Conservation (phyloP, 768 basidiomycete genomes). For the Rhizopogon vesiculosus region DNA sequence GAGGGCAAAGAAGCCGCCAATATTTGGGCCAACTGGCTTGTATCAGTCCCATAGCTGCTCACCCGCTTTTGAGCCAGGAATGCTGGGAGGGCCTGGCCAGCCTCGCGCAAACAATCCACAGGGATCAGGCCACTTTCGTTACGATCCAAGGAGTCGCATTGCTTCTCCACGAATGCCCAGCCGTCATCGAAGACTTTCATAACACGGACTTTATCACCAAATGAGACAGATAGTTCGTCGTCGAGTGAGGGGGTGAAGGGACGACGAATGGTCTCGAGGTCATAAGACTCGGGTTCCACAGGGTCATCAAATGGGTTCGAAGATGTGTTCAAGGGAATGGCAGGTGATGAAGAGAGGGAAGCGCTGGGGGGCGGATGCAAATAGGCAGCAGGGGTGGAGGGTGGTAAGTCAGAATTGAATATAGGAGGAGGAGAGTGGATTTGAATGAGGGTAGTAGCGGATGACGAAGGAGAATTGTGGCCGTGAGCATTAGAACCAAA, state of each 20-base stretch:
- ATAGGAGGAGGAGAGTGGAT: constrained; percentile 12
- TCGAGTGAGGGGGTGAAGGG: constrained; percentile 51
- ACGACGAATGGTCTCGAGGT: constrained; percentile 46
- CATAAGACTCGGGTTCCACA: constrained; percentile 26
- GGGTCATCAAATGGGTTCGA: constrained; percentile 33
- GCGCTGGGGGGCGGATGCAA: constrained; percentile 1
- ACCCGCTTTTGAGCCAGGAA: constrained; percentile 48
- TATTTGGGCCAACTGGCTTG: background rate
- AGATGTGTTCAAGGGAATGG: background rate
- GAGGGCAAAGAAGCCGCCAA: background rate
- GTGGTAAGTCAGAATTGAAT: constrained; percentile 7
- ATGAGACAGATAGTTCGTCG: constrained; percentile 54
- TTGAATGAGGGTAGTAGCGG: constrained; percentile 15
- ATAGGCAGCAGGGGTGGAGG: constrained; percentile 6
- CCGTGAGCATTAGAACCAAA: background rate
- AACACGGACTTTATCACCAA: constrained; percentile 50
- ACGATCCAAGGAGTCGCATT: constrained; percentile 8
- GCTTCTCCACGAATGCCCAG: constrained; percentile 60
- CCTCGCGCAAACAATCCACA: constrained; percentile 58
- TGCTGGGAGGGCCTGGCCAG: constrained; percentile 39
- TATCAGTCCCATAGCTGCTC: constrained; percentile 29
- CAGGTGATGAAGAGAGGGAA: background rate
- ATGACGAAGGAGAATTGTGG: constrained; percentile 7
- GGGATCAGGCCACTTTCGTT: constrained; percentile 53
- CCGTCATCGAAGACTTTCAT: constrained; percentile 62